These are phyloP conservation scores for Claviceps maximensis DNA, from an alignment of 2,329 filamentous ascomycete species.

Conservation along the genomic window DNA sequence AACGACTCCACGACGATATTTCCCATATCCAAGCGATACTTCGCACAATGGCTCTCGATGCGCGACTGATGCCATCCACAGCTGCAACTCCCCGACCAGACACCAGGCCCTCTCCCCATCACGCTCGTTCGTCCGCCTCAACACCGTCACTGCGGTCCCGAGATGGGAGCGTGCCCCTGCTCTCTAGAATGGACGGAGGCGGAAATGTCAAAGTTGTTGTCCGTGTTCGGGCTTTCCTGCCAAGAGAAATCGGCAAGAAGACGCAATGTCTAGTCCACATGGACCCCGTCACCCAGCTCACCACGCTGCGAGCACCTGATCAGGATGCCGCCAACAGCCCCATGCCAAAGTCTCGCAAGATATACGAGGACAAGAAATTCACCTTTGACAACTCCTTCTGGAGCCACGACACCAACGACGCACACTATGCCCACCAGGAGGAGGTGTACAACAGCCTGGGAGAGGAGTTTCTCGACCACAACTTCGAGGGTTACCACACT, in stretches of 20 bases:
- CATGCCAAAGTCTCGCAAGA: constrained; percentile 54
- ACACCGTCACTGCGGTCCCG: constrained; percentile 65
- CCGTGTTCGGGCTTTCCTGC: constrained; percentile 65
- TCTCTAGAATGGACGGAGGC: constrained; percentile 44
- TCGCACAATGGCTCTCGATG: constrained; percentile 27
- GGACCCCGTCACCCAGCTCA: constrained; percentile 77
- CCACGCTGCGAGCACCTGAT: constrained; percentile 60
- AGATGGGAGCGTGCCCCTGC: constrained; percentile 49
- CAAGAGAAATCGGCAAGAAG: constrained; percentile 65
- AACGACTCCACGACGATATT: constrained; percentile 27
- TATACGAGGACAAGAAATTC: constrained; percentile 78
- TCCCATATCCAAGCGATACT: constrained; percentile 26
- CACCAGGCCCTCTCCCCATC: constrained; percentile 13
- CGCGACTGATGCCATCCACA: constrained; percentile 32
- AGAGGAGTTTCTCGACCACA: constrained; percentile 96
- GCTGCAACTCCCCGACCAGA: constrained; percentile 22
- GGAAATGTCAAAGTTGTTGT: constrained; percentile 78
- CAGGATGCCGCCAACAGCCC: constrained; percentile 29
- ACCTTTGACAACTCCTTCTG: constrained; percentile 98
- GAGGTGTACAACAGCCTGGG: constrained; percentile 90
- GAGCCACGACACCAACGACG: constrained; percentile 70
- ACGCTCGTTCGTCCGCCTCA: constrained; percentile 55
- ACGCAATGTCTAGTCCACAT: constrained; percentile 82
- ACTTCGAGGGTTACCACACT: constrained; percentile 98
- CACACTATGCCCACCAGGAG: constrained; percentile 82